phyloP scores from a whole-genome alignment of 371 early-diverging fungal genomes.

The Saksenaea oblongispora region DNA sequence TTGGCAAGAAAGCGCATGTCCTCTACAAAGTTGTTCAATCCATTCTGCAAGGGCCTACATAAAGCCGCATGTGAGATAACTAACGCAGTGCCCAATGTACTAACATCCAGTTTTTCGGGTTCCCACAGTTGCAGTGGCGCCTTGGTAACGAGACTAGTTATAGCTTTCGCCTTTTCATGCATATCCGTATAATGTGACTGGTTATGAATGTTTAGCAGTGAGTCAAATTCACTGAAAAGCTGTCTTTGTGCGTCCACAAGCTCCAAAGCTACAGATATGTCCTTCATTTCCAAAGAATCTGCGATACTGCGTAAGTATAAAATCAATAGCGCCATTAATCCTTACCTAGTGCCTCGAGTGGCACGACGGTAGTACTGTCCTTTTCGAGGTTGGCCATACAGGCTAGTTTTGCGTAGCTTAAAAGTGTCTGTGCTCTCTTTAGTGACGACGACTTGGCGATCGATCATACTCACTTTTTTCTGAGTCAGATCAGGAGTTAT shows the following conservation, averaged over 20 bases:
- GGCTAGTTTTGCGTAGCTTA: background rate
- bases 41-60: background rate
- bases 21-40: background rate
- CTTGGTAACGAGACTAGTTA: background rate
- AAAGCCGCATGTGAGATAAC: background rate
- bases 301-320: background rate
- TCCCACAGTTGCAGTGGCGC: background rate
- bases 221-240: background rate
- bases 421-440: background rate
- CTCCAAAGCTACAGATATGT: background rate
- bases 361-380: background rate
- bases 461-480: background rate
- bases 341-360: background rate
- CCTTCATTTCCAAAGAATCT: background rate
- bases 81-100: background rate
- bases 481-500: background rate
- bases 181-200: background rate
- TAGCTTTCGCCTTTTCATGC: background rate
- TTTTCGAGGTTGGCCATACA: background rate
- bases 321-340: background rate
- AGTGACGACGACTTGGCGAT: background rate
- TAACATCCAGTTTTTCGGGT: background rate
- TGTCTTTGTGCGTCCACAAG: background rate
- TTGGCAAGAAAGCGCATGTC: background rate
- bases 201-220: background rate